phyloP scores from a whole-genome alignment of 2,329 filamentous ascomycete species.

The Xylariaceae sp. region DNA sequence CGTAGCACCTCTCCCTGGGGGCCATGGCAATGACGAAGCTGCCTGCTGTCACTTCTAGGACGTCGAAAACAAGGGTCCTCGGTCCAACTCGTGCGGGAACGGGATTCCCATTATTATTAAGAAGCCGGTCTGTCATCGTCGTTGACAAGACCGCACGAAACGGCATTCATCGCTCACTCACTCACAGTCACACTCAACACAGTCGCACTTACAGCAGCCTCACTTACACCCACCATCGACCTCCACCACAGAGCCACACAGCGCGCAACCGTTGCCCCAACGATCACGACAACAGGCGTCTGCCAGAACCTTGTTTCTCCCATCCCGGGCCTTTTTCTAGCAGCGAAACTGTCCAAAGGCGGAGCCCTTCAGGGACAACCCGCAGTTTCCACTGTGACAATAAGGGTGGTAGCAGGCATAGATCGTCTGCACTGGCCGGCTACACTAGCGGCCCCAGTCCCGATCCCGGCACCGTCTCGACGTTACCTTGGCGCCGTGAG shows the following conservation, averaged over 20 bases:
- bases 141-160: slow-evolving; percentile 21
- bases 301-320: slow-evolving; percentile 29
- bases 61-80: slow-evolving; percentile 18
- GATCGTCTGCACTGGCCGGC: slow-evolving; percentile 18
- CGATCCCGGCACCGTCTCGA: slow-evolving; percentile 8
- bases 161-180: slow-evolving; percentile 18
- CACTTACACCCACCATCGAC: slow-evolving; percentile 12
- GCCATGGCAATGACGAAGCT: slow-evolving; percentile 20
- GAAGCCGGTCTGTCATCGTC: slow-evolving; percentile 23
- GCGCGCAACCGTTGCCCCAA: background rate
- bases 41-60: slow-evolving; percentile 18
- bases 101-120: slow-evolving; percentile 26
- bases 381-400: slow-evolving; percentile 7
- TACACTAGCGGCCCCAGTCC: slow-evolving; percentile 21
- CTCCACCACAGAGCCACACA: slow-evolving; percentile 11
- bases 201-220: background rate
- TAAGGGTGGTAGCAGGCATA: background rate
- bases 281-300: slow-evolving; percentile 1
- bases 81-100: slow-evolving; percentile 22
- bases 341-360: slow-evolving; percentile 28
- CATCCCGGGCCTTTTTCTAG: slow-evolving; percentile 31
- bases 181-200: slow-evolving; percentile 2
- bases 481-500: slow-evolving; percentile 8
- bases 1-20: slow-evolving; percentile 2
- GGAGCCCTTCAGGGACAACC: slow-evolving; percentile 22